phyloP scores from a whole-genome alignment of 257 asterid genomes.

The Plantago elongata region DNA sequence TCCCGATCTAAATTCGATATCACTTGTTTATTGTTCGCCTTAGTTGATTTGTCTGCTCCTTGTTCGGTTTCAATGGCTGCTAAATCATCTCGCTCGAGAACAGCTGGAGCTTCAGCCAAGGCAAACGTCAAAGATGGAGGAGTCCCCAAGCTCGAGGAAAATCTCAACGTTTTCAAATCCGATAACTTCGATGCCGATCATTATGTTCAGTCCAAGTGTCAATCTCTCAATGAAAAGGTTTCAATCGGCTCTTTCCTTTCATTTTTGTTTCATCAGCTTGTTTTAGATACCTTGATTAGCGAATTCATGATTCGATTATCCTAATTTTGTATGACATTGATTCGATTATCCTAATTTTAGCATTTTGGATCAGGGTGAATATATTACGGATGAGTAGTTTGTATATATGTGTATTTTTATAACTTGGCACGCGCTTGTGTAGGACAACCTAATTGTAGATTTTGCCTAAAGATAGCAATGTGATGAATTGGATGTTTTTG shows the following conservation, averaged over 20 bases:
- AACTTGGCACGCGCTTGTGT: constrained; percentile 1
- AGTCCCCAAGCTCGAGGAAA: constrained; percentile 77
- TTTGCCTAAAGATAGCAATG: constrained; percentile 6
- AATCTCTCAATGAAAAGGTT: constrained; percentile 85
- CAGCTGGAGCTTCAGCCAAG: constrained; percentile 53
- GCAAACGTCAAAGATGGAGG: constrained; percentile 48
- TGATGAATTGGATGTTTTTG: constrained; percentile 1
- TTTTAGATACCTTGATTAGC: constrained; percentile 12
- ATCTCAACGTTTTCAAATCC: constrained; percentile 89
- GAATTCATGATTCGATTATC: neutral
- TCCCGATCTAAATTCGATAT: constrained; percentile 39
- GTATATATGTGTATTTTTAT: neutral
- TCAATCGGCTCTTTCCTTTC: neutral
- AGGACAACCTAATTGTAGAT: constrained; percentile 13
- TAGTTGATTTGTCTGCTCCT: constrained; percentile 39
- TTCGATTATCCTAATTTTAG: too few relatives aligned
- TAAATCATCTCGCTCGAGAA: constrained; percentile 82
- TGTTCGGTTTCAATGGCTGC: constrained; percentile 22
- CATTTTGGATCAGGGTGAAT: constrained; percentile 3
- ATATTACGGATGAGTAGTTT: too few relatives aligned
- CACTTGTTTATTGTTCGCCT: constrained; percentile 9
- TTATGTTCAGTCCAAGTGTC: constrained; percentile 85
- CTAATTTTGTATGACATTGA: too few relatives aligned
- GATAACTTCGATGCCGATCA: constrained; percentile 88
- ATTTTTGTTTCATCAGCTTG: neutral